Conservation (phyloP, 139 green algal genomes). For the Volvox africanus region DNA sequence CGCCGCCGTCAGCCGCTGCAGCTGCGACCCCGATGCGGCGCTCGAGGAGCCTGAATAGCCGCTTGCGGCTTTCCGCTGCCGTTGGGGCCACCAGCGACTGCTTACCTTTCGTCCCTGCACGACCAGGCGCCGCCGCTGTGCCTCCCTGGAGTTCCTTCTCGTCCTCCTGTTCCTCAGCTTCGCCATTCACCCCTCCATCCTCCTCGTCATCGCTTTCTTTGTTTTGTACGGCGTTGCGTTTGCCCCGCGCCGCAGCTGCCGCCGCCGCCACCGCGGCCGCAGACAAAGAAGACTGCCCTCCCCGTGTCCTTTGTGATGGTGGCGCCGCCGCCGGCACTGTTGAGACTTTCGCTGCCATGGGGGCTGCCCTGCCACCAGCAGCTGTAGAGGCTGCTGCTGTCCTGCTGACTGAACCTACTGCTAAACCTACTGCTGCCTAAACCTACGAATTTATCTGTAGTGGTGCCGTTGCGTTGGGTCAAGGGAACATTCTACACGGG, state of each 20-base stretch:
- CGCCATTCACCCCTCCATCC: neutral
- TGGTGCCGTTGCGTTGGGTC: neutral
- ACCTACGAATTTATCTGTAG: too few relatives aligned
- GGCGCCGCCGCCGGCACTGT: neutral
- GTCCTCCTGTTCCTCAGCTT: neutral
- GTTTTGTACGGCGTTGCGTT: too few relatives aligned
- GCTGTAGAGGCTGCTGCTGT: neutral
- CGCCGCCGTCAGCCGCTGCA: neutral
- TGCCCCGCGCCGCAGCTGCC: too few relatives aligned
- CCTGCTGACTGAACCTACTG: too few relatives aligned
- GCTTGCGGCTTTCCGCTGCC: conserved; percentile 1
- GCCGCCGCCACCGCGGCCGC: too few relatives aligned
- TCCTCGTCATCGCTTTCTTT: conserved; percentile 1
- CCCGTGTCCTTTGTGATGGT: neutral
- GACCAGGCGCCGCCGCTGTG: too few relatives aligned
- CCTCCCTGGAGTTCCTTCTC: neutral
- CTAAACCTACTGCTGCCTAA: too few relatives aligned
- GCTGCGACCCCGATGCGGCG: neutral
- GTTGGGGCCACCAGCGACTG: neutral
- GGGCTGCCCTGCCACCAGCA: neutral
- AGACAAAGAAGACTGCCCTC: too few relatives aligned
- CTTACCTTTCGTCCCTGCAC: neutral
- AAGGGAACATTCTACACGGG: neutral
- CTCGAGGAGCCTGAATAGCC: conserved; percentile 39
- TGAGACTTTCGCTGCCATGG: neutral